phyloP scores from a whole-genome alignment of 306 rosid species.

The Abrus pulchellus region DNA sequence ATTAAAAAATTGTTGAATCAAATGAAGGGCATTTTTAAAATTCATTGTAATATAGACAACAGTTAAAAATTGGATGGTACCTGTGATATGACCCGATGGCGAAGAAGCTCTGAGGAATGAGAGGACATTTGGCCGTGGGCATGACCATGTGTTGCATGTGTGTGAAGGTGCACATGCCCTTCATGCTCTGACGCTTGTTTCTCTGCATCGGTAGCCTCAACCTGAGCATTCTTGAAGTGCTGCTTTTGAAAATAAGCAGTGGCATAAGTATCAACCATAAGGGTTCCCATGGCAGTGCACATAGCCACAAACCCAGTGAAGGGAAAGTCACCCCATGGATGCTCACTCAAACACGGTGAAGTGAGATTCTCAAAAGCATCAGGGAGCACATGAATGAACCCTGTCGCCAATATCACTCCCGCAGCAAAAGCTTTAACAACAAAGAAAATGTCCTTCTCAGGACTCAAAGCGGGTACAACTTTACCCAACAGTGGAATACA shows the following conservation, averaged over 20 bases:
- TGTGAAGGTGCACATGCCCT: slow-evolving; percentile 65
- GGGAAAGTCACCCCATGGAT: slow-evolving; percentile 76
- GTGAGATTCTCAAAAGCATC: slow-evolving; percentile 70
- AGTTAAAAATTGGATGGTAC: slow-evolving; percentile 35
- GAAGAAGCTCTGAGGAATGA: slow-evolving; percentile 58
- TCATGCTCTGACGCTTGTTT: slow-evolving; percentile 41
- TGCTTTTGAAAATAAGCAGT: slow-evolving; percentile 62
- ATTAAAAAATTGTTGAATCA: too few species aligned
- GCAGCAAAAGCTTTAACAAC: slow-evolving; percentile 80
- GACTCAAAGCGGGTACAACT: slow-evolving; percentile 62
- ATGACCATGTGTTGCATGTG: slow-evolving; percentile 81
- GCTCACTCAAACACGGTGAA: slow-evolving; percentile 52
- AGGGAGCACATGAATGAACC: slow-evolving; percentile 81
- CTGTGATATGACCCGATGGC: slow-evolving; percentile 79
- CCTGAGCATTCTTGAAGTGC: slow-evolving; percentile 20
- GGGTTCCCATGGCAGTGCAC: slow-evolving; percentile 75
- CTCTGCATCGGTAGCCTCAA: slow-evolving; percentile 46
- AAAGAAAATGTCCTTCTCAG: slow-evolving; percentile 67
- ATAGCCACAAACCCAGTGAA: slow-evolving; percentile 90
- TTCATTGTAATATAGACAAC: too few species aligned
- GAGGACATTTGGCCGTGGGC: slow-evolving; percentile 59
- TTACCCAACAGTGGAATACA: slow-evolving; percentile 72
- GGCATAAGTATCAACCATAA: slow-evolving; percentile 81
- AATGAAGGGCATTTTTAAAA: too few species aligned
- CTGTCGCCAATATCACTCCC: slow-evolving; percentile 79